Conservation (phyloP, 805 yeast genomes). For the Brettanomyces naardenensis region DNA sequence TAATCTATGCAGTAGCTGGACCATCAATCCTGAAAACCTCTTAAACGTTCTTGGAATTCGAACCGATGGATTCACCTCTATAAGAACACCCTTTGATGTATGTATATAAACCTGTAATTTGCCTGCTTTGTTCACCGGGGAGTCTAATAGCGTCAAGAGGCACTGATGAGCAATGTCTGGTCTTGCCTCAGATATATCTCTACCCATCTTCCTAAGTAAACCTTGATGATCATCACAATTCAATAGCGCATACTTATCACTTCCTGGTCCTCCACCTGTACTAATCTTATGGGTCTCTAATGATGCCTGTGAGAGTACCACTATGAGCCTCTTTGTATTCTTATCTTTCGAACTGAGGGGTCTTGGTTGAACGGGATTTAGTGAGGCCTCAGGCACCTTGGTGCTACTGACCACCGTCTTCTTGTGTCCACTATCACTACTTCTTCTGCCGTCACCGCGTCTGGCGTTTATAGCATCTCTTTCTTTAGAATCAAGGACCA, state of each 20-base stretch:
- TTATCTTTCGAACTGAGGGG: slow-evolving; percentile 81
- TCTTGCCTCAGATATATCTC: slow-evolving; percentile 96
- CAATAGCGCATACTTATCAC: slow-evolving; percentile 86
- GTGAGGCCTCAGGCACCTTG: slow-evolving; percentile 44
- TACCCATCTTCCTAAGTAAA: slow-evolving; percentile 85
- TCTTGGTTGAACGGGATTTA: slow-evolving; percentile 83
- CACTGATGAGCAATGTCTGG: slow-evolving; percentile 99
- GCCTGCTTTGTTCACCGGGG: slow-evolving; percentile 98
- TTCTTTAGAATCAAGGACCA: slow-evolving; percentile 42
- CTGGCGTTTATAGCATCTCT: slow-evolving; percentile 30
- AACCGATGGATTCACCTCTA: slow-evolving; percentile 93
- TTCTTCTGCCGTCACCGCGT: slow-evolving; percentile 13
- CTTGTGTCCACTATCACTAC: slow-evolving; percentile 4
- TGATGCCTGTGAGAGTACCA: slow-evolving; percentile 94
- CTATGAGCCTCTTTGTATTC: slow-evolving; percentile 77
- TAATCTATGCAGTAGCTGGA: slow-evolving; percentile 85
- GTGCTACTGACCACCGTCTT: slow-evolving; percentile 12
- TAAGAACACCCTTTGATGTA: slow-evolving; percentile 88
- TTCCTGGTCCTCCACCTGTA: slow-evolving; percentile 60
- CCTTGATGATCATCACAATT: slow-evolving; percentile 99
- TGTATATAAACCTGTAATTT: slow-evolving; percentile 93
- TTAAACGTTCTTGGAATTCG: slow-evolving; percentile 98
- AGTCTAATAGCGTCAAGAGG: slow-evolving; percentile 83
- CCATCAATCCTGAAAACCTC: slow-evolving; percentile 97
- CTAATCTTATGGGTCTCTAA: slow-evolving; percentile 89